Conservation (phyloP, 169 alveolate species). For the Cryptosporidium parvum region DNA sequence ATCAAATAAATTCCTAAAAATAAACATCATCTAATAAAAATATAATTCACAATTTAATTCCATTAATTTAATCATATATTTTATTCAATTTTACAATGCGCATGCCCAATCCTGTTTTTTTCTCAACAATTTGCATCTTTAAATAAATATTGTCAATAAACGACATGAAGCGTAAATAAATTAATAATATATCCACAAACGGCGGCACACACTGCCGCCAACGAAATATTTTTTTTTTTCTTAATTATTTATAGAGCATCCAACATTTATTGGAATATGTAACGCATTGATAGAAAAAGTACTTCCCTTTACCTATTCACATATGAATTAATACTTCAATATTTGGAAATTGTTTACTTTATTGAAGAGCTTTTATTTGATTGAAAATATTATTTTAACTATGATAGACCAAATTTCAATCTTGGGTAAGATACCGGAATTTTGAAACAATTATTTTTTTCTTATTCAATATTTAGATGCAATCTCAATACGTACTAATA, state of each 20-base stretch:
- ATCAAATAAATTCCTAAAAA: constrained; percentile 27
- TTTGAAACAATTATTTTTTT: background rate
- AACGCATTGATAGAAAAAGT: background rate
- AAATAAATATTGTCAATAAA: constrained; percentile 33
- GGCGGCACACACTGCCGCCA: constrained; percentile 41
- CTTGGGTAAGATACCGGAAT: constrained; percentile 11
- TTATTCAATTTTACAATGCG: background rate
- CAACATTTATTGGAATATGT: background rate
- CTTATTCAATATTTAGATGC: constrained; percentile 13
- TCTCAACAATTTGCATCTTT: constrained; percentile 17
- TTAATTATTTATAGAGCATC: background rate
- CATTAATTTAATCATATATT: background rate
- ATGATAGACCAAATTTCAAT: constrained; percentile 12
- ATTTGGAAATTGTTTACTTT: background rate
- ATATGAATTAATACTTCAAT: background rate
- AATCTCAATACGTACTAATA: constrained; percentile 33
- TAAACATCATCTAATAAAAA: background rate
- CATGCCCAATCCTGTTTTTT: background rate
- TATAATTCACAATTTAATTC: background rate
- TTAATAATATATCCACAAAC: constrained; percentile 31
- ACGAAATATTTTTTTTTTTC: no score
- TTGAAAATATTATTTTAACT: background rate
- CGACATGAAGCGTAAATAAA: constrained; percentile 74
- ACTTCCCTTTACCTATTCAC: background rate
- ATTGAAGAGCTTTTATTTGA: background rate